Base-by-base conservation (phyloP, 2,329 filamentous ascomycete genomes). In the Aureobasidium sp. region DNA sequence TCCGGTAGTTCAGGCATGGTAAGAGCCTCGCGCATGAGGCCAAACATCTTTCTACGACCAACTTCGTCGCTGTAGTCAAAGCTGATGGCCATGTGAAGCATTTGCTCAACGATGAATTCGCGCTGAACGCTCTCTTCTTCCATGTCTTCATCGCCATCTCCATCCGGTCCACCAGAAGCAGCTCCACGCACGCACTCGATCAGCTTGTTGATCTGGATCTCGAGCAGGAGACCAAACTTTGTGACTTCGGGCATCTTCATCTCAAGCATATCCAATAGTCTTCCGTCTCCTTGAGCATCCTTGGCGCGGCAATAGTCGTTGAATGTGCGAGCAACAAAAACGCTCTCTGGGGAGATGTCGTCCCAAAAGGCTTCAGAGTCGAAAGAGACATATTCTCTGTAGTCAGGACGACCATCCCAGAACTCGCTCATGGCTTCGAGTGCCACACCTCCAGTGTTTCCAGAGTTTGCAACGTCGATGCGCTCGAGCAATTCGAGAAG, bases 41-140 rank as follows among this genome's bases (percentile, higher is more conserved):
- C 86, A 72, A 96, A 97, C 91, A 99, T 97, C 77, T 96, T 96
- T 62, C 93, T 83, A 66, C 94, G 85, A 54, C 94, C 94, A 65
- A 96, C 90, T 74, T 97, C 94, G 71, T 99, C 94, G n/a, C 90
- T 92, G 74, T 97, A 99, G 75, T 99, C 94, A 55, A 97, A 83
- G 1, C 90, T 95, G 63, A 92, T 81, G 5, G 91, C 89, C 70
- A 99, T 96, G 68, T 97, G 89, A 39, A 99, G 85, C 62, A 99
- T 81, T 71, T 99, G 95, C 72, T 97, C 92, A 42, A 97, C 89
- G 64, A 97, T 89, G 68, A 99, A 99, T 73, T 97, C 93, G 68
- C 92, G 87, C 72, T 97, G 91, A 7, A 91, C 87, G 0, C 88
- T 88, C 66, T 95, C 89, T 68, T 95, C 90, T 63, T 92, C 89